Conservation (phyloP, 805 yeast species). For the Ogataea methylovora region DNA sequence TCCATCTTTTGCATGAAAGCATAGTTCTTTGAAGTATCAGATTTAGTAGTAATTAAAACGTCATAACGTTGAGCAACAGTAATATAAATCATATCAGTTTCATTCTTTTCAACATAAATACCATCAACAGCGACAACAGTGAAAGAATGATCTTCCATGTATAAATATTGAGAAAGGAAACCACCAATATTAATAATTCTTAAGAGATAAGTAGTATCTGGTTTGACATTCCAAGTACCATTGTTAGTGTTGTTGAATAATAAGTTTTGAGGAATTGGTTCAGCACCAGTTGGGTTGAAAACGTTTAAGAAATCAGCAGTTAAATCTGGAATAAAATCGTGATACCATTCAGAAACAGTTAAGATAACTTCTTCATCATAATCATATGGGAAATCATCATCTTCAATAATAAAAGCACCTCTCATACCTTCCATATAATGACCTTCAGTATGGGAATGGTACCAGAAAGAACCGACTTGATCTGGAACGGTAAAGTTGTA, state of each 20-base stretch:
- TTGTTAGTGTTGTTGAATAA: conserved; percentile 78
- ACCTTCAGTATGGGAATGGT: conserved; percentile 87
- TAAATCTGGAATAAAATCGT: conserved; percentile 45
- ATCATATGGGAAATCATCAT: conserved; percentile 54
- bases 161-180: conserved; percentile 83
- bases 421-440: conserved; percentile 94
- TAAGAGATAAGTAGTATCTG: conserved; percentile 76
- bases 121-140: conserved; percentile 93
- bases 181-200: conserved; percentile 85
- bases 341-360: conserved; percentile 85
- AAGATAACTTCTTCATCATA: conserved; percentile 75
- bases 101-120: conserved; percentile 67
- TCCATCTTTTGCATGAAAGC: conserved; percentile 82
- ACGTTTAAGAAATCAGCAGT: conserved; percentile 52
- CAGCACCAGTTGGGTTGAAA: conserved; percentile 96
- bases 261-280: conserved; percentile 83
- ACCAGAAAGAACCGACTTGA: conserved; percentile 93
- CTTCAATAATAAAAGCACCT: conserved; percentile 69
- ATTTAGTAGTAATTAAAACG: conserved; percentile 68
- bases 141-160: conserved; percentile 81
- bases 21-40: conserved; percentile 52
- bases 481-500: conserved; percentile 83
- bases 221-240: conserved; percentile 71
- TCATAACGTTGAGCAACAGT: conserved; percentile 92
- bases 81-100: conserved; percentile 65